These are phyloP conservation scores for Candida coquimbonensis DNA, from an alignment of 805 yeast genomes.

Conservation along the genomic window DNA sequence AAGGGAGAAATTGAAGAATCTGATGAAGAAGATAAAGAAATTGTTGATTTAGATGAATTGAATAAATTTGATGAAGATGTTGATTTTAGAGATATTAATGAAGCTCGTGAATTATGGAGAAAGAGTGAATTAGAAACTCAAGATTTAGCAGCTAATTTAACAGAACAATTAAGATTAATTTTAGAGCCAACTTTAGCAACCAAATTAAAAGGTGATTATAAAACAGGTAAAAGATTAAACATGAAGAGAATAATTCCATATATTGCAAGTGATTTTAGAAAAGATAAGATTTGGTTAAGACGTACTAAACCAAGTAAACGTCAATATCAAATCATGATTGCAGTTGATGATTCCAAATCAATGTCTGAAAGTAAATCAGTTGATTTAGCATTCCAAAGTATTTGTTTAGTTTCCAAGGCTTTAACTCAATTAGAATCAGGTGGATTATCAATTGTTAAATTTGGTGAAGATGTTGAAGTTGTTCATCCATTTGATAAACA, in stretches of 20 bases:
- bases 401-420: slow-evolving; percentile 90
- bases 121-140: slow-evolving; percentile 77
- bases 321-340: slow-evolving; percentile 94
- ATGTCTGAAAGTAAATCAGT: slow-evolving; percentile 93
- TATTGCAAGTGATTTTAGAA: slow-evolving; percentile 94
- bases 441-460: slow-evolving; percentile 80
- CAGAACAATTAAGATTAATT: slow-evolving; percentile 89
- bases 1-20: slow-evolving; percentile 24
- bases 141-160: slow-evolving; percentile 77
- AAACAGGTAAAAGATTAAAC: slow-evolving; percentile 93
- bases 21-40: slow-evolving; percentile 22
- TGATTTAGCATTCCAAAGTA: slow-evolving; percentile 88
- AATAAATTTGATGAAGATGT: slow-evolving; percentile 19
- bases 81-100: slow-evolving; percentile 47
- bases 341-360: slow-evolving; percentile 95
- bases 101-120: slow-evolving; percentile 76
- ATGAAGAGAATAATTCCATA: slow-evolving; percentile 97
- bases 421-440: slow-evolving; percentile 93
- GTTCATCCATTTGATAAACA: slow-evolving; percentile 89
- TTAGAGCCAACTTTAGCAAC: slow-evolving; percentile 96
- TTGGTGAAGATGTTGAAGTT: slow-evolving; percentile 77
- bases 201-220: slow-evolving; percentile 89
- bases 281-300: slow-evolving; percentile 97
- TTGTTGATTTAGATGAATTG: slow-evolving; percentile 17
- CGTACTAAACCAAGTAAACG: slow-evolving; percentile 97